Base-by-base conservation (phyloP, 352 stramenopile genomes). In the Albugo candida region DNA sequence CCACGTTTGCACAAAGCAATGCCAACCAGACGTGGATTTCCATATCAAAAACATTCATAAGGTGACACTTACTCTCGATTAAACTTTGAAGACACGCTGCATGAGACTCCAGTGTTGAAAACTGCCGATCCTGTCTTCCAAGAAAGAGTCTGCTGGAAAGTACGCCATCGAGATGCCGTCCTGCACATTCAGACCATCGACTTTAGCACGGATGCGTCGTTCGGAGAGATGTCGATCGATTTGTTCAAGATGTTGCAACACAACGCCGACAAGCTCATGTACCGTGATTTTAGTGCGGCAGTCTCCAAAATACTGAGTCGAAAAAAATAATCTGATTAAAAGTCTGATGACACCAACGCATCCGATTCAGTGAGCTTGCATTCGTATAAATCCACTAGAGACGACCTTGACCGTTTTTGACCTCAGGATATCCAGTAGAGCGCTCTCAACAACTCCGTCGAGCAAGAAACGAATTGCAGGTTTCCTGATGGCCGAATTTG, bases 1-100 rank as follows among this genome's bases (percentile, higher is more conserved):
- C 11, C 78, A 92, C 39, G 43, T 92, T 45, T 92, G 78, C 50
- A 76, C 78, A 0, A 92, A 87, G 47, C 68, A 88, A n/a, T 92
- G 78, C 40, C 63, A 75, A 0, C 50, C 49, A 18, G 54, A 61
- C 13, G 58, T 70, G 13, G 70, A 80, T 48, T 61, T 83, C 24
- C 78, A 92, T 13, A 70, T 76, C 13, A 83, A 83, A 45, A 92
- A 92, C 41, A 81, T 92, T 6, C 88, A 88, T 50, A 85, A 52
- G 78, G 78, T 1, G 78, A 92, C 35, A 87, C 72, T n/a, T 92
- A 92, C 53, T 88, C 74, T 21, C 71, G 78, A 2, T 43, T 92
- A 14, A 64, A 58, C 8, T 70, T 88, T 40, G 75, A 82, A 39
- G 64, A 61, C 2, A 59, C 71, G 16, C 58, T 83, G 11, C 67